phyloP scores from a whole-genome alignment of 495 filamentous ascomycete genomes.

The Bacidia rubella region DNA sequence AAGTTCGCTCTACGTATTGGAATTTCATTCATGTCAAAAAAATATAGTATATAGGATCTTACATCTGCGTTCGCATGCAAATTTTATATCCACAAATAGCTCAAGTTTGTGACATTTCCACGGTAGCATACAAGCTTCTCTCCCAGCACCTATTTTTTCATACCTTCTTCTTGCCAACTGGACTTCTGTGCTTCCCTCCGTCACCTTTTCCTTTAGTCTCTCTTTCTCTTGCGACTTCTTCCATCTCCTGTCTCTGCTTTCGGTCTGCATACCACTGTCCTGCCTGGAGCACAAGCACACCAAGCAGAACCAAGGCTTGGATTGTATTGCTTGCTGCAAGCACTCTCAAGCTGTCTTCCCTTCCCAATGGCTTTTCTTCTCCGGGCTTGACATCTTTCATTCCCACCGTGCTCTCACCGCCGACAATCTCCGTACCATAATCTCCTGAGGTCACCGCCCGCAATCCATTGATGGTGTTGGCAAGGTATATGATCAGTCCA shows the following conservation, averaged over 20 bases:
- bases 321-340: slow-evolving; percentile 95
- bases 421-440: slow-evolving; percentile 37
- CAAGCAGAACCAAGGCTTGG: slow-evolving; percentile 75
- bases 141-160: too few species aligned
- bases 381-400: slow-evolving; percentile 18
- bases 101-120: too few species aligned
- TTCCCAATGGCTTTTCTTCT: slow-evolving; percentile 39
- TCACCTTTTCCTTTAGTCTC: slow-evolving; percentile 32
- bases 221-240: slow-evolving; percentile 42
- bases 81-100: too few species aligned
- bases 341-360: slow-evolving; percentile 81
- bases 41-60: not conserved
- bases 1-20: not conserved
- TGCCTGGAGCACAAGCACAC: slow-evolving; percentile 84
- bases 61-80: not conserved
- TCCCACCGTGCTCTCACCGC: slow-evolving; percentile 30
- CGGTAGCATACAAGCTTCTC: too few species aligned
- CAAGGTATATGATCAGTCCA: slow-evolving; percentile 78
- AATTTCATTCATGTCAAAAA: not conserved
- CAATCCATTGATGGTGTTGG: slow-evolving; percentile 91
- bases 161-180: slow-evolving; percentile 20
- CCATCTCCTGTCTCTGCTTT: slow-evolving; percentile 74
- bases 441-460: slow-evolving; percentile 50
- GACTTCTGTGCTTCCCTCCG: slow-evolving; percentile 14
- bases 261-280: slow-evolving; percentile 98